These are phyloP conservation scores for Populus euphratica DNA, from an alignment of 345 rosid genomes.

Conservation along the genomic window DNA sequence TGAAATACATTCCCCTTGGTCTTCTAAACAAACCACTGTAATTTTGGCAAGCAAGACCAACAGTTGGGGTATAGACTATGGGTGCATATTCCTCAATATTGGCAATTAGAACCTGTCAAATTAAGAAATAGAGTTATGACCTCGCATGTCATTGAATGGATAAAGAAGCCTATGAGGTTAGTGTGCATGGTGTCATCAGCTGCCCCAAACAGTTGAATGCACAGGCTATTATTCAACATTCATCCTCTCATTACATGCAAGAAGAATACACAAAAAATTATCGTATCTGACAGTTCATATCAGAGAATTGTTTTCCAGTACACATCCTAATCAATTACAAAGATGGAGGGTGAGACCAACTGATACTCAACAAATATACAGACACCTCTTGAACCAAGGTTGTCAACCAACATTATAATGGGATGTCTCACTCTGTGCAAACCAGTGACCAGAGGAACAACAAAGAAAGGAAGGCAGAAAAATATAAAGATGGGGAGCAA, in stretches of 20 bases:
- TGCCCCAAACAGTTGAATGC: neutral
- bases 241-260: neutral
- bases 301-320: neutral
- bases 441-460: neutral
- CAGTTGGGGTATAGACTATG: slow-evolving; percentile 91
- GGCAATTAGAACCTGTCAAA: slow-evolving; percentile 73
- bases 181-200: neutral
- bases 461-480: neutral
- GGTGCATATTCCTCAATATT: slow-evolving; percentile 98
- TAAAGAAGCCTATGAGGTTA: neutral
- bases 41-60: slow-evolving; percentile 95
- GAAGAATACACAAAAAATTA: neutral
- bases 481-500: too few relatives aligned
- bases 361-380: neutral
- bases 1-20: slow-evolving; percentile 98
- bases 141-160: neutral
- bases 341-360: neutral
- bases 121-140: slow-evolving; percentile 6
- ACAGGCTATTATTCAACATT: neutral
- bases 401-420: neutral
- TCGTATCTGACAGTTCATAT: neutral
- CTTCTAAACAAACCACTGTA: slow-evolving; percentile 95
- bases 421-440: neutral
- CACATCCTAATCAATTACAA: neutral
- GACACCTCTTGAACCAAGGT: neutral